Evolutionary conservation across 2,329 filamentous ascomycete species (phyloP).

Genomic region (Aspergillus texensis): DNA sequence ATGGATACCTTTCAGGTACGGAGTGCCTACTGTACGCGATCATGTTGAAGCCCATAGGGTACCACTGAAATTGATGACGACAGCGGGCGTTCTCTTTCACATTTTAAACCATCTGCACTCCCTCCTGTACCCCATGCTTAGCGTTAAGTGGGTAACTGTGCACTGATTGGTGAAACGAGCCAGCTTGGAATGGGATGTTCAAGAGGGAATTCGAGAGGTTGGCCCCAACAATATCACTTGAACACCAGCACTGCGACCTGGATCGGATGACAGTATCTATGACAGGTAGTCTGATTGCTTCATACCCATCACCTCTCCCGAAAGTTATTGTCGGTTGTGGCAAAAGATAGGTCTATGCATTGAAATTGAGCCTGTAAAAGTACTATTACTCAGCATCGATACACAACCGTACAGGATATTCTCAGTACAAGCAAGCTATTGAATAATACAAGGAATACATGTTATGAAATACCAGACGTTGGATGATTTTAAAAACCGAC

Average conservation of each 20-base stretch:
- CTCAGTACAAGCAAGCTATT: background rate
- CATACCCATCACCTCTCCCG: background rate
- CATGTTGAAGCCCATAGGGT: background rate
- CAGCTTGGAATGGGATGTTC: background rate
- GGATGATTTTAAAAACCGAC: background rate
- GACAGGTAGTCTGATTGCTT: background rate
- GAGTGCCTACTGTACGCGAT: background rate
- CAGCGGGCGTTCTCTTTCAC: background rate
- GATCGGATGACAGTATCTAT: background rate
- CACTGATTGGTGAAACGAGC: background rate
- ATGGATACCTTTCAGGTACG: background rate
- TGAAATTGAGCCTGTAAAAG: background rate
- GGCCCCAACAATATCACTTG: background rate
- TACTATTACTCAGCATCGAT: background rate
- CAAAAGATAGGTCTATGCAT: background rate
- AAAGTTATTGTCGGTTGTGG: background rate
- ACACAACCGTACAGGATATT: background rate
- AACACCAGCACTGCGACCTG: background rate
- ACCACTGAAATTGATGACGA: background rate
- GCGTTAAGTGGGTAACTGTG: background rate
- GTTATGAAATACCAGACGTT: background rate
- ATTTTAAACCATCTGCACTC: background rate
- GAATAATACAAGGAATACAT: background rate
- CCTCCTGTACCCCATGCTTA: background rate
- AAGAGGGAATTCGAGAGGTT: background rate